Percentiles rank a stretch among this genome's conserved stretches.
phyloP scores from a whole-genome alignment of 495 filamentous ascomycete genomes.

The Neurospora sp. region DNA sequence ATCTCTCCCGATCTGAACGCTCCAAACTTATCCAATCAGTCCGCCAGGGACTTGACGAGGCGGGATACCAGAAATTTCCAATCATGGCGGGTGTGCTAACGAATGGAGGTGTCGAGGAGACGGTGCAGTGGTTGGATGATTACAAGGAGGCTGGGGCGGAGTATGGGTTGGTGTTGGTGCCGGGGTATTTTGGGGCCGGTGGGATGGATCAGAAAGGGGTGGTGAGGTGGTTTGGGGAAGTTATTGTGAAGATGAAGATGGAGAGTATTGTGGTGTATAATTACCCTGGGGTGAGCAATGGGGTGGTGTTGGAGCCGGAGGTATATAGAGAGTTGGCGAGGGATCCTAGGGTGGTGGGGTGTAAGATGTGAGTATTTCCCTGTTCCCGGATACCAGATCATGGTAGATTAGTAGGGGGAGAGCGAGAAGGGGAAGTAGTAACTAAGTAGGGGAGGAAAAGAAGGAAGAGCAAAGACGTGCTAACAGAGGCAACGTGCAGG shows the following conservation, averaged over 20 bases:
- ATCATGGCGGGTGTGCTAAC: slow-evolving; percentile 59
- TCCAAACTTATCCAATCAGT: slow-evolving; percentile 43
- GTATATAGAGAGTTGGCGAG: slow-evolving; percentile 44
- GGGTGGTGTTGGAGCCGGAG: slow-evolving; percentile 42
- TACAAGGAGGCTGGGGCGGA: slow-evolving; percentile 50
- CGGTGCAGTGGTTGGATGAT: slow-evolving; percentile 45
- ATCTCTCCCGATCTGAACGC: slow-evolving; percentile 51
- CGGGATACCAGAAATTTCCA: slow-evolving; percentile 47
- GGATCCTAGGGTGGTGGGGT: slow-evolving; percentile 53
- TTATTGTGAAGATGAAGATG: slow-evolving; percentile 22
- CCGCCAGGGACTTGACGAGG: slow-evolving; percentile 40
- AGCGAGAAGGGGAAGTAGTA: not conserved
- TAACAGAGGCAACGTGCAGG: slow-evolving; percentile 5
- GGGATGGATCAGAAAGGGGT: slow-evolving; percentile 29
- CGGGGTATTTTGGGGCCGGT: slow-evolving; percentile 42
- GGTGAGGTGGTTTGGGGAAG: slow-evolving; percentile 41
- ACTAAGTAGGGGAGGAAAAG: too few species aligned
- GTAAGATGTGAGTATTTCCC: slow-evolving; percentile 40
- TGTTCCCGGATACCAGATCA: not conserved
- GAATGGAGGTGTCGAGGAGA: slow-evolving; percentile 52
- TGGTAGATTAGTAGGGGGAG: too few species aligned
- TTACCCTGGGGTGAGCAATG: slow-evolving; percentile 57
- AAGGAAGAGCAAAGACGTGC: not conserved
- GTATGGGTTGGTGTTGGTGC: slow-evolving; percentile 51
- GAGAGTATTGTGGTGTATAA: slow-evolving; percentile 50